Evolutionary conservation across 768 basidiomycete genomes (phyloP).

Genomic region (Cyclocybe cylindracea): DNA sequence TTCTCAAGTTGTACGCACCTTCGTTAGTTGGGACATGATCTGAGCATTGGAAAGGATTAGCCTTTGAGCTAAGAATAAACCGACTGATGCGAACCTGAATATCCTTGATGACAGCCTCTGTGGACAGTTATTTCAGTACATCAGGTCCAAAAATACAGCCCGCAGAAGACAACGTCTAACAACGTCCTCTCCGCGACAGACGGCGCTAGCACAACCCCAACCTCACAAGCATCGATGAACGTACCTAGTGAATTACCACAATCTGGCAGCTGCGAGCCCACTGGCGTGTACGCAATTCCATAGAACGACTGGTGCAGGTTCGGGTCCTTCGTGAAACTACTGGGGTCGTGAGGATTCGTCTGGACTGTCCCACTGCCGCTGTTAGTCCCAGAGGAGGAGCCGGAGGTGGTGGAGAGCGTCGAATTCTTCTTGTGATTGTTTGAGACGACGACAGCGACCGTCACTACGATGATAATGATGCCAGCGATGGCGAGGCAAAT

Average conservation of each 20-base stretch:
- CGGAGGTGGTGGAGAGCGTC: constrained; percentile 12
- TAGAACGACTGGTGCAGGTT: constrained; percentile 76
- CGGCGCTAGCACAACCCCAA: background rate
- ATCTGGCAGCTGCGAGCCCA: constrained; percentile 66
- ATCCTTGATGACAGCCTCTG: constrained; percentile 63
- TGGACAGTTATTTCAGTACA: constrained; percentile 11
- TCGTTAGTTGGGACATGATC: constrained; percentile 86
- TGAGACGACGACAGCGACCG: constrained; percentile 59
- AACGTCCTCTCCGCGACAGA: background rate
- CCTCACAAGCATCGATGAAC: constrained; percentile 13
- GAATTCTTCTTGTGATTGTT: constrained; percentile 32
- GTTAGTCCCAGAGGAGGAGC: constrained; percentile 1
- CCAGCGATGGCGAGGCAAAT: constrained; percentile 35
- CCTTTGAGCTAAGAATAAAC: constrained; percentile 1
- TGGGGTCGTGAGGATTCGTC: constrained; percentile 65
- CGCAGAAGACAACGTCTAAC: no score
- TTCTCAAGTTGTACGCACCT: constrained; percentile 31
- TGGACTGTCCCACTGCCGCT: constrained; percentile 17
- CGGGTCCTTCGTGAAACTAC: constrained; percentile 70
- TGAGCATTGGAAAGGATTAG: constrained; percentile 27
- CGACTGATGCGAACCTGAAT: constrained; percentile 51
- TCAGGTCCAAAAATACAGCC: no score
- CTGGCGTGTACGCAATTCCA: constrained; percentile 86
- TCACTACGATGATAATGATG: constrained; percentile 51
- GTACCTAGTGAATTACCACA: constrained; percentile 58